Base-by-base conservation (phyloP, 129 eudicot genomes). In the Scalesia atractyloides region DNA sequence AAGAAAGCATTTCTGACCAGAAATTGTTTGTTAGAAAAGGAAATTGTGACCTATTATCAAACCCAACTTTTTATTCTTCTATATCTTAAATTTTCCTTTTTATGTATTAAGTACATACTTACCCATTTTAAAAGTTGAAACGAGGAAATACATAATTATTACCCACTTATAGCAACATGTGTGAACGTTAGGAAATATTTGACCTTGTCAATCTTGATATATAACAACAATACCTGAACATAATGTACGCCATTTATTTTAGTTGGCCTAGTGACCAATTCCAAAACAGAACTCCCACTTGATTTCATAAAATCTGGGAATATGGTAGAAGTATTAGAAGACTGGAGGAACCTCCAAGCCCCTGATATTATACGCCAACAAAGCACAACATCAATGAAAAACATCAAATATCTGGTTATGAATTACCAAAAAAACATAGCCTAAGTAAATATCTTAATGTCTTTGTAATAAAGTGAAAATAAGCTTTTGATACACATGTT, bases 191-290 rank as follows among this genome's bases (percentile, higher is more conserved):
- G 64, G 68, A 63, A 13, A 70, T 43, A 22, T 50, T 13, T 43
- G 54, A 72, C 37, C 39, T 30, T 30, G 50, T 24, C 18, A 33
- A 54, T 78, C 58, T 36, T 62, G 47, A 24, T 54, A 76, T 19
- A 75, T 19, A 63, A 49, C 59, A 30, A 24, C 61, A 12, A 46
- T 84, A 94, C 98, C 96, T 94, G 97, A 81, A 94, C 97, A 88
- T 94, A 94, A 81, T 94, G 98, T 46, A 94, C 98, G 43, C 98
- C 98, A 50, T 81, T 83, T 76, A 94, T 87, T 81, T 94, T 94
- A 69, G 98, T 90, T 72, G 97, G 98, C 63, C 96, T 81, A 74
- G 97, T 90, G 50, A 94, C 68, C 69, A 94, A 83, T 72, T 94
- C 98, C 62, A 94, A 65, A 43, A 94, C 78, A 49, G 98, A 94